A percentile compares a stretch with the other conserved stretches of the same genome.
phyloP scores from a whole-genome alignment of 1,284 basidiomycete species.

The Phylloboletellus chloephorus region DNA sequence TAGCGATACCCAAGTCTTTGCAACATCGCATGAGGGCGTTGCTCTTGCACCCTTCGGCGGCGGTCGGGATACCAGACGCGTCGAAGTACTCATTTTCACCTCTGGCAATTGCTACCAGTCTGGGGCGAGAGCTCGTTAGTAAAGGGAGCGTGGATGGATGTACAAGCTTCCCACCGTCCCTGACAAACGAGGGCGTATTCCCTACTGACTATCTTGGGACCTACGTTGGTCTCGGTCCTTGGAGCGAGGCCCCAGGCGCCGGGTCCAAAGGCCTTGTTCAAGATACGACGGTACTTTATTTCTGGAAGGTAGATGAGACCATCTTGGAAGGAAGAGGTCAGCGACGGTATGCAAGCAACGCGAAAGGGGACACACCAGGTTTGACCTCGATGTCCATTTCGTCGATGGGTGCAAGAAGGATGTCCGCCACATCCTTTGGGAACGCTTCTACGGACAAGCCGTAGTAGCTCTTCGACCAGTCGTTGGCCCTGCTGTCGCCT shows the following conservation, averaged over 20 bases:
- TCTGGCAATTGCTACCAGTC: slow-evolving; percentile 85
- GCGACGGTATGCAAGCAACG: background rate
- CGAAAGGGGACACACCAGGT: slow-evolving; percentile 56
- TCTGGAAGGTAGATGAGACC: slow-evolving; percentile 95
- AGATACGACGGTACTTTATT: slow-evolving; percentile 93
- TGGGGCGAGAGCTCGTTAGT: slow-evolving; percentile 29
- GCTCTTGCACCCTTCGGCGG: slow-evolving; percentile 92
- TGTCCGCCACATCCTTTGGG: slow-evolving; percentile 65
- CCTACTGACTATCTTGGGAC: slow-evolving; percentile 82
- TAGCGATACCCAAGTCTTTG: slow-evolving; percentile 94
- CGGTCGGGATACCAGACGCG: slow-evolving; percentile 85
- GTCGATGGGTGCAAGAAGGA: slow-evolving; percentile 73
- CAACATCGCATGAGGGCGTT: slow-evolving; percentile 98
- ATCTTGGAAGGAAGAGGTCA: slow-evolving; percentile 44
- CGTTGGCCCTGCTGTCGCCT: slow-evolving; percentile 36
- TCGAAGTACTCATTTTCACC: slow-evolving; percentile 99
- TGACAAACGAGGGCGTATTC: slow-evolving; percentile 95
- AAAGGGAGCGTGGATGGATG: background rate
- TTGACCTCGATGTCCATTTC: slow-evolving; percentile 88
- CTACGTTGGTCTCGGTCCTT: slow-evolving; percentile 87
- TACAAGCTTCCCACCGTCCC: slow-evolving; percentile 58
- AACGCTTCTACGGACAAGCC: slow-evolving; percentile 83
- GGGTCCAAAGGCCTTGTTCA: slow-evolving; percentile 94
- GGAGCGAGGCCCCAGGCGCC: slow-evolving; percentile 97
- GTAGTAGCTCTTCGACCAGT: slow-evolving; percentile 88